phyloP scores from a whole-genome alignment of 2,329 filamentous ascomycete species.

The Pseudocercospora musae region DNA sequence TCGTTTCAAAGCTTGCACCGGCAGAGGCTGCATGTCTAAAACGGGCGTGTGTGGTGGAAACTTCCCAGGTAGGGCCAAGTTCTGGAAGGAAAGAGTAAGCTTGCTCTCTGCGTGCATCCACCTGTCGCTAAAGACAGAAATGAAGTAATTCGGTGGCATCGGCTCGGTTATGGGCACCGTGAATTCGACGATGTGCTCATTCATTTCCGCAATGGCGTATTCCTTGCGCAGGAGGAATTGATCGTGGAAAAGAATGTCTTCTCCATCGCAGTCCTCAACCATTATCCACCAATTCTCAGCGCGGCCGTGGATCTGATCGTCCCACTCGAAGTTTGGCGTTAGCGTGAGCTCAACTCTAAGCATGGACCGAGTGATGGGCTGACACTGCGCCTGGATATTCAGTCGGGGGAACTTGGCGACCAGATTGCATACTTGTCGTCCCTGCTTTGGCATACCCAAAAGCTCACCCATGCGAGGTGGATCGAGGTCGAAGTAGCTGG shows the following conservation, averaged over 20 bases:
- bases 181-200: constrained; percentile 93
- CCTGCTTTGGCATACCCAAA: constrained; percentile 83
- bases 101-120: constrained; percentile 99
- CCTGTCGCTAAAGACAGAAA: constrained; percentile 87
- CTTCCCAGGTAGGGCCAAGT: constrained; percentile 88
- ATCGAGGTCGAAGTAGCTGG: constrained; percentile 91
- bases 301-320: constrained; percentile 79
- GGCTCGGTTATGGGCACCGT: constrained; percentile 95
- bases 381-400: constrained; percentile 88
- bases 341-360: constrained; percentile 86
- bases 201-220: constrained; percentile 79
- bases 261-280: constrained; percentile 94
- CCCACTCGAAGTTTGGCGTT: constrained; percentile 94
- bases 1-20: constrained; percentile 81
- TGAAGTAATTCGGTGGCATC: constrained; percentile 98
- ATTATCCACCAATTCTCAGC: constrained; percentile 96
- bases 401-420: constrained; percentile 91
- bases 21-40: constrained; percentile 85
- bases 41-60: constrained; percentile 93
- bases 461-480: constrained; percentile 95
- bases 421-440: constrained; percentile 77
- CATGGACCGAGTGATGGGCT: constrained; percentile 92
- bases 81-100: constrained; percentile 89
- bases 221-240: constrained; percentile 88
- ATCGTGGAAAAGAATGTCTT: constrained; percentile 92